Evolutionary conservation across 2,329 filamentous ascomycete species (phyloP), one percentile per base, ranked within the genome.

Genomic region (Fusarium cyanostomum): DNA sequence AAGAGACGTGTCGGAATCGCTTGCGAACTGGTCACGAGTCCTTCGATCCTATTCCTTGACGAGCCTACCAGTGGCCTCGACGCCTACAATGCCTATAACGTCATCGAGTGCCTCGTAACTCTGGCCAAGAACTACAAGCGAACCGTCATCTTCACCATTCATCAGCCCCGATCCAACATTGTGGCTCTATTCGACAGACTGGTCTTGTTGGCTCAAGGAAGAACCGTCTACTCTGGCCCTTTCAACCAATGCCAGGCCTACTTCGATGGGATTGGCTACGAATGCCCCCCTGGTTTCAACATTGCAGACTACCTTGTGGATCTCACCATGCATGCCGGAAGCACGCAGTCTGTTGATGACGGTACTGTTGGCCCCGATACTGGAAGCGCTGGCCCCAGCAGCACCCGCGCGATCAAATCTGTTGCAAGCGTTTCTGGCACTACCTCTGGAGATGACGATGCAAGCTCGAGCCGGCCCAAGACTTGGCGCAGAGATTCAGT

Each of bases 241-340:
- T 96, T 98, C 74, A 82, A 86, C 2, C 89, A 89, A 65, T 99
- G 95, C 73, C 95, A 99, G 75, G 82, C 86, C 16, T 99, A 97
- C 74, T 99, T 99, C 70, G 92, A 97, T 72, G 85, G 88, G 42
- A 89, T 97, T 60, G 96, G 95, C 38, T 99, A 97, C 75, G 83
- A 91, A 44, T 99, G 96, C 72, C 95, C 95, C 10, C 90, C 94
- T 21, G 96, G 96, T 3, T 99, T 98, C 84, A 99, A 99, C 72
- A 98, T 99, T 76, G 95, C 95, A 5, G 95, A 99, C 75, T 99
- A 97, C 73, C 86, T 99, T 6, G 94, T 99, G 27, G 95, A 99
- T 74, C 83, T 99, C 35, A 98, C 95, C 0, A 98, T 99, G 94
- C 95, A 99, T 74, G 94, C 93, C 21, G 87, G 91, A 56, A 82